Conservation (phyloP, 768 basidiomycete genomes). For the Rhodotorula graminis region DNA sequence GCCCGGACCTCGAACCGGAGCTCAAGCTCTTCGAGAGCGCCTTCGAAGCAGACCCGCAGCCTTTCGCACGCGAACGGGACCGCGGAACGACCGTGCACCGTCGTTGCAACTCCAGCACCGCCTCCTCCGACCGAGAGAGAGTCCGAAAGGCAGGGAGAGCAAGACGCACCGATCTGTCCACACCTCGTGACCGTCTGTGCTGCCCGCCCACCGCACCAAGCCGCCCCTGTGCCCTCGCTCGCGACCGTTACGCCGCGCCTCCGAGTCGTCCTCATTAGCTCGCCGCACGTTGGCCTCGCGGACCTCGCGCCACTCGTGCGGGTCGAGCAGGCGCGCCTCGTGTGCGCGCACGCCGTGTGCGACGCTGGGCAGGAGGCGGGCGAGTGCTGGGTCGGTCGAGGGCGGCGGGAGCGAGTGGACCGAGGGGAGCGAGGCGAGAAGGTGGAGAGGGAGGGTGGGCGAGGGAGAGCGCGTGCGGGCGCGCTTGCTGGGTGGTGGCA, state of each 20-base stretch:
- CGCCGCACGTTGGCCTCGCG: conserved; percentile 43
- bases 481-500: background rate
- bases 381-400: background rate
- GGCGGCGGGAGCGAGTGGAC: background rate
- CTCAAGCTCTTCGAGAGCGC: no score
- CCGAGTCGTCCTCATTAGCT: background rate
- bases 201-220: conserved; percentile 37
- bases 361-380: background rate
- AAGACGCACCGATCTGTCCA: conserved; percentile 75
- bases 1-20: no score
- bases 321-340: conserved; percentile 64
- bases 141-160: background rate
- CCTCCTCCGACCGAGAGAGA: background rate
- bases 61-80: no score
- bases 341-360: conserved; percentile 58
- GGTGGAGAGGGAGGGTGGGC: background rate
- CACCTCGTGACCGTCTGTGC: conserved; percentile 46
- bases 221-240: background rate
- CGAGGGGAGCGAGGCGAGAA: conserved; percentile 5
- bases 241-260: background rate
- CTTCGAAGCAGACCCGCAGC: no score
- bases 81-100: no score
- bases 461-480: conserved; percentile 9
- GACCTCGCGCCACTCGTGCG: no score
- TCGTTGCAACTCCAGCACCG: no score